Percentiles rank a stretch among this genome's conserved stretches.
phyloP scores from a whole-genome alignment of 1,284 basidiomycete species.

The Phellopilus nigrolimitatus region DNA sequence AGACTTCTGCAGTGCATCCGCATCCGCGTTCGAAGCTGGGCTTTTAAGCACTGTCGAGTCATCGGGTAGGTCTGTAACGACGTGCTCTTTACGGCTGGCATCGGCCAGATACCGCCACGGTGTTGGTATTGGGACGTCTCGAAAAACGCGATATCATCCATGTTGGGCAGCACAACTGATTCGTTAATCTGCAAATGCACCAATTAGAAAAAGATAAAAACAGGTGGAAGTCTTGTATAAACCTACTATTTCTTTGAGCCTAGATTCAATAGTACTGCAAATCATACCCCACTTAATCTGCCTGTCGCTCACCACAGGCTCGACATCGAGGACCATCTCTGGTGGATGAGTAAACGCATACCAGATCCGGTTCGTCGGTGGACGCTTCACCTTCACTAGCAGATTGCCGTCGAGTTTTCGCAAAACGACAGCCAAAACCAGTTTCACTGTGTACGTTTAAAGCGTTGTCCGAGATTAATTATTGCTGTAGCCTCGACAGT shows the following conservation, averaged over 20 bases:
- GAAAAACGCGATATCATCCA: constrained; percentile 97
- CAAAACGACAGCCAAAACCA: constrained; percentile 84
- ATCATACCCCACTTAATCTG: constrained; percentile 95
- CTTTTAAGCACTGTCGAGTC: constrained; percentile 20
- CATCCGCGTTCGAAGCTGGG: constrained; percentile 21
- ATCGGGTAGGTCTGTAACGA: constrained; percentile 24
- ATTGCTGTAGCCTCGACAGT: constrained; percentile 87
- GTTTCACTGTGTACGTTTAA: constrained; percentile 88
- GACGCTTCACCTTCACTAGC: constrained; percentile 87
- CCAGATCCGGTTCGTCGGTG: constrained; percentile 95
- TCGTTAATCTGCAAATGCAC: constrained; percentile 70
- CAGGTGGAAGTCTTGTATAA: not conserved
- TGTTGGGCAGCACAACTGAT: constrained; percentile 92
- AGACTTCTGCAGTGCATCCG: constrained; percentile 23
- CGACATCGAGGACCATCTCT: constrained; percentile 82
- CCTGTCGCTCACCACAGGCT: constrained; percentile 89
- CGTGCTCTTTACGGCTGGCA: constrained; percentile 45
- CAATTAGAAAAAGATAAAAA: not conserved
- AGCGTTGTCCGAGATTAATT: constrained; percentile 74
- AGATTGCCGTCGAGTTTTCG: constrained; percentile 89
- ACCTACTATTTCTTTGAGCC: constrained; percentile 84
- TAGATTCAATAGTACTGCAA: constrained; percentile 83
- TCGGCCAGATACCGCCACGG: constrained; percentile 91
- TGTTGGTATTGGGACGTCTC: constrained; percentile 63
- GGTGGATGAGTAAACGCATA: constrained; percentile 96